phyloP scores from a whole-genome alignment of 768 basidiomycete genomes.

The Omphalotus guepiniiformis region DNA sequence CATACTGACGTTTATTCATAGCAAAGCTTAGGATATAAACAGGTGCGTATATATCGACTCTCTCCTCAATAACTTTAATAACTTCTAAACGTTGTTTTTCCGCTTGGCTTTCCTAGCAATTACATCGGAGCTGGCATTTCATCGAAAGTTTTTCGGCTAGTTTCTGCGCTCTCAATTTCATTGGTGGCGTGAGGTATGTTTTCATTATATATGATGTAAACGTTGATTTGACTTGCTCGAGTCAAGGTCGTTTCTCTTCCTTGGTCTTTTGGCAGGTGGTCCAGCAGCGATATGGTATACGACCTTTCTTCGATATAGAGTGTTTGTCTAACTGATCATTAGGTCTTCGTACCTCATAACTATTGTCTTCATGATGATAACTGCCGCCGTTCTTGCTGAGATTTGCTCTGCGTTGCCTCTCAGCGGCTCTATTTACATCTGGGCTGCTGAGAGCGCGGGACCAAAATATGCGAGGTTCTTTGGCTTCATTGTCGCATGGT shows the following conservation, averaged over 20 bases:
- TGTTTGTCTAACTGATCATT: slow-evolving; percentile 10
- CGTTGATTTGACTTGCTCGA: not conserved
- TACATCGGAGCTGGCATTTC: slow-evolving; percentile 82
- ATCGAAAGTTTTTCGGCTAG: slow-evolving; percentile 86
- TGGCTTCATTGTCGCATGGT: slow-evolving; percentile 90
- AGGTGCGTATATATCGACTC: slow-evolving; percentile 38
- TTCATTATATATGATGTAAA: slow-evolving; percentile 2
- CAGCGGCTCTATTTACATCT: slow-evolving; percentile 91
- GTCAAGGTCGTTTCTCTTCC: slow-evolving; percentile 67
- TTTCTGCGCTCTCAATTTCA: slow-evolving; percentile 88
- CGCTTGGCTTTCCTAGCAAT: slow-evolving; percentile 45
- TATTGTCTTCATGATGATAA: slow-evolving; percentile 84
- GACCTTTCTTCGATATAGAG: not conserved
- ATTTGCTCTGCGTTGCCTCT: slow-evolving; percentile 86
- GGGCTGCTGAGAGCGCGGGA: slow-evolving; percentile 92
- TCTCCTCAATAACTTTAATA: slow-evolving; percentile 5
- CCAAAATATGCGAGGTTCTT: slow-evolving; percentile 82
- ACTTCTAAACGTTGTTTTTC: slow-evolving; percentile 9
- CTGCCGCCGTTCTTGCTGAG: slow-evolving; percentile 82
- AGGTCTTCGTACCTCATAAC: slow-evolving; percentile 87
- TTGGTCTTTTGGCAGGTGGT: slow-evolving; percentile 81
- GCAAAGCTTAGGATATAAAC: slow-evolving; percentile 78
- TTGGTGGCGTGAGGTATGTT: slow-evolving; percentile 74
- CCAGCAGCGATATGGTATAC: slow-evolving; percentile 79
- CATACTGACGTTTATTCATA: slow-evolving; percentile 53